phyloP scores from a whole-genome alignment of 2,329 filamentous ascomycete species.

The Colletotrichum lini region DNA sequence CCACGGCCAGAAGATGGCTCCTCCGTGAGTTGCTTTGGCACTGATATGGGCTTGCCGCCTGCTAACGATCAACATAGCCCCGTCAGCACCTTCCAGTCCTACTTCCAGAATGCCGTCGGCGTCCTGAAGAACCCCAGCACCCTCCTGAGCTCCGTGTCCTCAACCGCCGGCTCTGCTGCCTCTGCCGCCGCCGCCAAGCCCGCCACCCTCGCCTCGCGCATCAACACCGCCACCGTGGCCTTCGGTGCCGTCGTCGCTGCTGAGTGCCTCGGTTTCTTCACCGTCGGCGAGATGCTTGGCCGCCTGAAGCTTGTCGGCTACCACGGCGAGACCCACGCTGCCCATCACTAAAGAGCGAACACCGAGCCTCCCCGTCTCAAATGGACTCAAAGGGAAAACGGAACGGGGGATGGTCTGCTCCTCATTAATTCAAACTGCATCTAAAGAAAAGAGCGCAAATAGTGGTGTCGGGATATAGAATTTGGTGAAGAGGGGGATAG shows the following conservation, averaged over 20 bases:
- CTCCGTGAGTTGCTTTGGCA: slow-evolving; percentile 80
- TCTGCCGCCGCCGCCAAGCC: slow-evolving; percentile 66
- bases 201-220: slow-evolving; percentile 53
- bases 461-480: slow-evolving; percentile 37
- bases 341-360: slow-evolving; percentile 67
- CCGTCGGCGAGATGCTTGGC: slow-evolving; percentile 96
- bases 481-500: slow-evolving; percentile 24
- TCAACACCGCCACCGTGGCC: slow-evolving; percentile 78
- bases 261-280: slow-evolving; percentile 97
- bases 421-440: slow-evolving; percentile 41
- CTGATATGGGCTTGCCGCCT: slow-evolving; percentile 31
- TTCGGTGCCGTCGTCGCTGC: slow-evolving; percentile 84
- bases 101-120: slow-evolving; percentile 83
- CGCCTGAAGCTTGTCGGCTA: slow-evolving; percentile 97
- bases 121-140: slow-evolving; percentile 77
- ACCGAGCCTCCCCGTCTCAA: slow-evolving; percentile 13
- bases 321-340: slow-evolving; percentile 75
- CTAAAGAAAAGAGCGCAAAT: slow-evolving; percentile 38
- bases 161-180: slow-evolving; percentile 70
- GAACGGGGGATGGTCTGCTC: slow-evolving; percentile 9
- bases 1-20: slow-evolving; percentile 89
- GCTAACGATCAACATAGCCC: slow-evolving; percentile 66
- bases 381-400: slow-evolving; percentile 10
- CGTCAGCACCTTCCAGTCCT: slow-evolving; percentile 85
- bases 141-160: slow-evolving; percentile 69